Percentiles rank a stretch among this genome's conserved stretches.
Conservation (phyloP, 352 stramenopile genomes). For the Halophytophthora polymorphica region DNA sequence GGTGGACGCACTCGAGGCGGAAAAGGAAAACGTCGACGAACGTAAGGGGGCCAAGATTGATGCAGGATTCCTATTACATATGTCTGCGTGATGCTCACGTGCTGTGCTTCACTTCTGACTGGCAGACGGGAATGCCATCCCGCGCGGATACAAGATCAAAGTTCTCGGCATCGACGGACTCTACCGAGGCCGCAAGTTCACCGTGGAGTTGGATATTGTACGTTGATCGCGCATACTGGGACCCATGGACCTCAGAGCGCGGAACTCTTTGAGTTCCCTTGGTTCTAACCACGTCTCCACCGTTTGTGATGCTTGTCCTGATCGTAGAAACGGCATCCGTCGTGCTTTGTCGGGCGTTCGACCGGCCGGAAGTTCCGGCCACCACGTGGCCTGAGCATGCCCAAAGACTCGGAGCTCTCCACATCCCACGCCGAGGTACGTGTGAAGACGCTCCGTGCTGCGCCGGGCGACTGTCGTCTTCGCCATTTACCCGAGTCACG, state of each 20-base stretch:
- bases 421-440: conserved; percentile 77
- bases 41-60: conserved; percentile 18
- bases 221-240: not conserved
- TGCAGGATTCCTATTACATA: not conserved
- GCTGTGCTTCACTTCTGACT: not conserved
- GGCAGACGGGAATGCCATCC: conserved; percentile 19
- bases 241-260: not conserved
- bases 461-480: not conserved
- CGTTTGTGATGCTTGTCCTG: not conserved
- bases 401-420: conserved; percentile 78
- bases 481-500: not conserved
- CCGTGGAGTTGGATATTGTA: conserved; percentile 59
- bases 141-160: conserved; percentile 40
- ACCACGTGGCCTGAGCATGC: conserved; percentile 68
- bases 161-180: conserved; percentile 51
- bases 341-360: conserved; percentile 72
- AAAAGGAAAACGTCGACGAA: conserved; percentile 54
- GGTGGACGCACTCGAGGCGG: conserved; percentile 46
- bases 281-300: not conserved
- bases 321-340: conserved; percentile 39
- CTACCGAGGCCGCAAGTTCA: conserved; percentile 60
- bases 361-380: conserved; percentile 76
- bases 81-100: conserved; percentile 4
- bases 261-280: not conserved
- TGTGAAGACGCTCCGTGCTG: not conserved